Percentiles rank a stretch among this genome's conserved stretches.
Evolutionary conservation across 2,329 filamentous ascomycete genomes (phyloP).

Genomic region (Claviceps purpurea): DNA sequence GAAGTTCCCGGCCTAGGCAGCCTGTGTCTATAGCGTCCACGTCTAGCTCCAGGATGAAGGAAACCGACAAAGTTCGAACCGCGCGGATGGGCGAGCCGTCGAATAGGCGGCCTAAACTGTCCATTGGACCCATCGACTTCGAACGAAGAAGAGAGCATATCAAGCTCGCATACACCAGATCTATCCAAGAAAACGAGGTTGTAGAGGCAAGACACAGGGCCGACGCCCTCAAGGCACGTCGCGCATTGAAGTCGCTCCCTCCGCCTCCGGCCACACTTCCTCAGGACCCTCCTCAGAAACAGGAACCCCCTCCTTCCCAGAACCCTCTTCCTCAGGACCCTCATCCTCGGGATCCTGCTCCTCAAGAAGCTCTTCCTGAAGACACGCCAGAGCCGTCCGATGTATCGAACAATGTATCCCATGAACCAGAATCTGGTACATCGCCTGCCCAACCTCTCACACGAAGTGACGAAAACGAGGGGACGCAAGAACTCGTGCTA

Average conservation of each 20-base stretch:
- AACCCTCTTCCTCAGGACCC: no score
- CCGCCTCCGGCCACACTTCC: background rate
- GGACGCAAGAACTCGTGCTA: background rate
- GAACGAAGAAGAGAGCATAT: constrained; percentile 71
- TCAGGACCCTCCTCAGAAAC: background rate
- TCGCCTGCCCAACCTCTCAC: background rate
- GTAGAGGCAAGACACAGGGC: constrained; percentile 39
- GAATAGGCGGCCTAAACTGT: constrained; percentile 37
- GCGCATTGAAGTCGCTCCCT: constrained; percentile 32
- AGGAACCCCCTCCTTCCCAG: no score
- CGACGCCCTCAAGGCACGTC: constrained; percentile 33
- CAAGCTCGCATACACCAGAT: constrained; percentile 72
- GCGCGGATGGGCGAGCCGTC: constrained; percentile 25
- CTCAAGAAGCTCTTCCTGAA: background rate
- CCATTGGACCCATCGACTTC: constrained; percentile 69
- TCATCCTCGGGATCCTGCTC: no score
- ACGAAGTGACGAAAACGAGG: no score
- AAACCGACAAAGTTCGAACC: constrained; percentile 34
- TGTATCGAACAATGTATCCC: background rate
- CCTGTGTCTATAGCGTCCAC: constrained; percentile 64
- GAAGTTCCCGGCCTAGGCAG: constrained; percentile 70
- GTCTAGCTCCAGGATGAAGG: constrained; percentile 54
- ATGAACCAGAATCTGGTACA: background rate
- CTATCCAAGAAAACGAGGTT: constrained; percentile 61
- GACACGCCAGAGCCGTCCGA: background rate